Evolutionary conservation across 2,329 filamentous ascomycete species (phyloP).

Genomic region (Cercospora sesami): DNA sequence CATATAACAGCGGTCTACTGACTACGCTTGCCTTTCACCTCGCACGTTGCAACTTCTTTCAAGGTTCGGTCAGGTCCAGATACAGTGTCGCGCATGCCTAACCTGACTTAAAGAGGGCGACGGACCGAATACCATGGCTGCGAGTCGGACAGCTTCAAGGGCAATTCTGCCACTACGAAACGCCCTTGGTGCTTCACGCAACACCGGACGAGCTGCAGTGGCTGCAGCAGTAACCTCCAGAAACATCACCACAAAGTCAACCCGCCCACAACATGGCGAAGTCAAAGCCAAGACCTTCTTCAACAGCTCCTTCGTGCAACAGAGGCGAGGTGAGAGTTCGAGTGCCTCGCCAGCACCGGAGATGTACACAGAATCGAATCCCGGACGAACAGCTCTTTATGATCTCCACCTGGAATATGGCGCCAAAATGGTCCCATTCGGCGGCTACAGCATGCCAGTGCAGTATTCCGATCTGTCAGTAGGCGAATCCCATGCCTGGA

Average conservation of each 20-base stretch:
- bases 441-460: slow-evolving; percentile 88
- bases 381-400: slow-evolving; percentile 66
- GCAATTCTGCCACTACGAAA: slow-evolving; percentile 18
- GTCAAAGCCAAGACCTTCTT: slow-evolving; percentile 24
- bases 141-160: slow-evolving; percentile 18
- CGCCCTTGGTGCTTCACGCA: slow-evolving; percentile 10
- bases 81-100: neutral
- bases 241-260: slow-evolving; percentile 11
- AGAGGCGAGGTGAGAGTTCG: slow-evolving; percentile 32
- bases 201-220: slow-evolving; percentile 5
- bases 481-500: slow-evolving; percentile 84
- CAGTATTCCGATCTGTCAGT: slow-evolving; percentile 79
- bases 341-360: slow-evolving; percentile 33
- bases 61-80: neutral
- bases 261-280: slow-evolving; percentile 16
- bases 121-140: slow-evolving; percentile 19
- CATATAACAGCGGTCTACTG: neutral
- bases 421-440: slow-evolving; percentile 96
- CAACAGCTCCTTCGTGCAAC: slow-evolving; percentile 23
- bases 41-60: neutral
- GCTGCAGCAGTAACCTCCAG: slow-evolving; percentile 1
- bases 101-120: neutral
- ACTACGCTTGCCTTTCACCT: neutral
- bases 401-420: slow-evolving; percentile 75
- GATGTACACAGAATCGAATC: slow-evolving; percentile 35